Evolutionary conservation across 1,284 basidiomycete species (phyloP).

Genomic region (Ceratobasidium papillatum): DNA sequence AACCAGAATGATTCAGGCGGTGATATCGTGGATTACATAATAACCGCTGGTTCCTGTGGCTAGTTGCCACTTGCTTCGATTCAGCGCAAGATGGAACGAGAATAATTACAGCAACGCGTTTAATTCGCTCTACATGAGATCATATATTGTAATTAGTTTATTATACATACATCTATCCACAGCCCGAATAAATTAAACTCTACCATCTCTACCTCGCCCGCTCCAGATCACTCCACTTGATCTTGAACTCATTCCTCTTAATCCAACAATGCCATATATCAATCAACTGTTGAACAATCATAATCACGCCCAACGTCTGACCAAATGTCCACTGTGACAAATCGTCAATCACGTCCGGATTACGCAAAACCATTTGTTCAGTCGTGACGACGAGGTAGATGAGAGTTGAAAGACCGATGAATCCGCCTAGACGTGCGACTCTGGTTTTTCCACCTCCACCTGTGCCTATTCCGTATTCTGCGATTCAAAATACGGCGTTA

Average conservation of each 20-base stretch:
- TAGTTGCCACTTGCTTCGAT: no score
- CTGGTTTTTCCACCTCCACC: slow-evolving; percentile 14
- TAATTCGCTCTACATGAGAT: no score
- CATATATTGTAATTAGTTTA: no score
- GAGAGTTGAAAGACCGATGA: neutral
- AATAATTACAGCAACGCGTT: no score
- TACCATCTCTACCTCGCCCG: no score
- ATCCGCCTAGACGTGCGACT: neutral
- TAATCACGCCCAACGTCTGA: slow-evolving; percentile 27
- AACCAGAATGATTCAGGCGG: no score
- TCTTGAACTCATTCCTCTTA: neutral
- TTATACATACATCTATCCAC: no score
- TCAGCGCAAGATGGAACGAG: no score
- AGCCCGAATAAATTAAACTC: no score
- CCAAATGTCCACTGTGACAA: slow-evolving; percentile 25
- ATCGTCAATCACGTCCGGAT: neutral
- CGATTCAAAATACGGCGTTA: neutral
- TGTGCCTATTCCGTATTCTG: neutral
- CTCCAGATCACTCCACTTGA: neutral
- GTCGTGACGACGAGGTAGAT: slow-evolving; percentile 22
- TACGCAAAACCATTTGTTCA: neutral
- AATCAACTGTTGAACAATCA: slow-evolving; percentile 15
- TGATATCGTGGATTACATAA: no score
- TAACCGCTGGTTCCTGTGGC: no score
- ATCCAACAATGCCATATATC: slow-evolving; percentile 1